Percentiles rank a stretch among this genome's conserved stretches.
phyloP scores from a whole-genome alignment of 345 rosid species.

The Microthlaspi erraticum region DNA sequence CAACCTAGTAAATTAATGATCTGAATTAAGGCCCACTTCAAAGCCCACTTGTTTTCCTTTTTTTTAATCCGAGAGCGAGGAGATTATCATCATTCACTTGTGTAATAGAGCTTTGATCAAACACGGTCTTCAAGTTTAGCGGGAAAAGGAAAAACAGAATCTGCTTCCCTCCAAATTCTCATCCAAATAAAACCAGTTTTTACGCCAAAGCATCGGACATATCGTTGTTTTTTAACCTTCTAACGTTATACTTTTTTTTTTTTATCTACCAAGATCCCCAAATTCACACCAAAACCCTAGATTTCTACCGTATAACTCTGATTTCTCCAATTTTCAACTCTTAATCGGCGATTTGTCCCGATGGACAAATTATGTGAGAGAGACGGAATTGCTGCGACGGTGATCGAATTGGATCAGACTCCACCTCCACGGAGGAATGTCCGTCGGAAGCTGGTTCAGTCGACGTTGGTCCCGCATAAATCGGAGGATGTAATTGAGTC shows the following conservation, averaged over 20 bases:
- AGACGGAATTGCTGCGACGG: conserved; percentile 20
- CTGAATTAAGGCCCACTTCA: conserved; percentile 11
- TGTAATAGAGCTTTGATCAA: neutral
- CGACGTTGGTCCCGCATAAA: conserved; percentile 66
- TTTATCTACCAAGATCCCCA: conserved; percentile 34
- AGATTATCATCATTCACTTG: neutral
- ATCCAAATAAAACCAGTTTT: neutral
- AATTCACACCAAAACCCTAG: conserved; percentile 39
- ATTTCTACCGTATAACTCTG: conserved; percentile 23
- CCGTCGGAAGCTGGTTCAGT: conserved; percentile 78
- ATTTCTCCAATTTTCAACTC: conserved; percentile 3
- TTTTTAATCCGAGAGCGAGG: neutral
- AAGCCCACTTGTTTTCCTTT: conserved; percentile 27
- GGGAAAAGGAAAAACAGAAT: conserved; percentile 29
- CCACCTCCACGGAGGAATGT: conserved; percentile 49
- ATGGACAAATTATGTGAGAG: conserved; percentile 40
- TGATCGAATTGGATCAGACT: conserved; percentile 38
- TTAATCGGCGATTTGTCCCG: conserved; percentile 21
- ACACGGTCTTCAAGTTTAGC: conserved; percentile 23
- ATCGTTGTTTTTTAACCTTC: neutral
- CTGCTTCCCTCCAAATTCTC: conserved; percentile 38
- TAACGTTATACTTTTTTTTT: conserved; percentile 11
- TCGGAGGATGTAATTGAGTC: conserved; percentile 48
- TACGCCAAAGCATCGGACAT: neutral
- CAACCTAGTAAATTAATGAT: neutral